These are phyloP conservation scores for Serendipita indica DNA, from an alignment of 768 basidiomycete species.

Conservation along the genomic window DNA sequence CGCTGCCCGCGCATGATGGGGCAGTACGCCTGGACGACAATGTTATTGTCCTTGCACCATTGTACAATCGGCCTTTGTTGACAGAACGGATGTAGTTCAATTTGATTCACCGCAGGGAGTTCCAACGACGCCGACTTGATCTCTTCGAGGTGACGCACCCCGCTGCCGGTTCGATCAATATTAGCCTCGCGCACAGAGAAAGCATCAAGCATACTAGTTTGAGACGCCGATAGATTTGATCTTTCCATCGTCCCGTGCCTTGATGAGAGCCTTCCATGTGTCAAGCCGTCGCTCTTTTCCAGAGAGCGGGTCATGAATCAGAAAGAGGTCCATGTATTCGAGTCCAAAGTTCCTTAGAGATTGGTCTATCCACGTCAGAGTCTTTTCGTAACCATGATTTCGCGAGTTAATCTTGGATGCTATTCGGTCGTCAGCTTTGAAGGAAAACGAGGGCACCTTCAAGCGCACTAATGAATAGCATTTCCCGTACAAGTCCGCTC, in stretches of 20 bases:
- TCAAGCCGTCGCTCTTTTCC: conserved; percentile 50
- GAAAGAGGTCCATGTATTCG: conserved; percentile 56
- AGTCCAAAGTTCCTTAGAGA: conserved; percentile 46
- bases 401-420: conserved; percentile 51
- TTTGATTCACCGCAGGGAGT: conserved; percentile 63
- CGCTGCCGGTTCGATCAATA: conserved; percentile 27
- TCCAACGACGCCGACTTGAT: conserved; percentile 46
- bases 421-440: conserved; percentile 19
- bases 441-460: neutral
- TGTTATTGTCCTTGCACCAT: conserved; percentile 47
- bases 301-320: conserved; percentile 60
- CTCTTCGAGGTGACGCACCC: conserved; percentile 59
- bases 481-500: conserved; percentile 23
- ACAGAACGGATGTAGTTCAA: conserved; percentile 75
- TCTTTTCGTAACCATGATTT: conserved; percentile 47
- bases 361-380: conserved; percentile 40
- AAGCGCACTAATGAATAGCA: conserved; percentile 26
- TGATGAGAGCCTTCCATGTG: conserved; percentile 55
- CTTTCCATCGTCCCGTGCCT: conserved; percentile 46
- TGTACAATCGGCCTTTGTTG: conserved; percentile 67
- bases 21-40: conserved; percentile 60
- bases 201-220: conserved; percentile 45
- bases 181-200: neutral
- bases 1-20: conserved; percentile 48
- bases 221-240: conserved; percentile 66